phyloP scores from a whole-genome alignment of 495 filamentous ascomycete species.

The Aspergillus diversus region DNA sequence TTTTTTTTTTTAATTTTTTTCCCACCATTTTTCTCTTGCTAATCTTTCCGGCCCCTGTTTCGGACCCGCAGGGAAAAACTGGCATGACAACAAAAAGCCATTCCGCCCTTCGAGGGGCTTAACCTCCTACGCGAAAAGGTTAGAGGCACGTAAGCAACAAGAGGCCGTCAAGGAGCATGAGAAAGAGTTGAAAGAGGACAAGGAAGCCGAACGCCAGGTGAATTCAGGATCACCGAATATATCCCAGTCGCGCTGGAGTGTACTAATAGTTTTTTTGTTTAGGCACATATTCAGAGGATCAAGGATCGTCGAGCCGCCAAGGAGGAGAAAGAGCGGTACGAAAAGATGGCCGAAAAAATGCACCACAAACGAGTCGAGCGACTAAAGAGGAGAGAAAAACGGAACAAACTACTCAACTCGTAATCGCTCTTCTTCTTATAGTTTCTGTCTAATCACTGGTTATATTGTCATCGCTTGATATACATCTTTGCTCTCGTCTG shows the following conservation, averaged over 20 bases:
- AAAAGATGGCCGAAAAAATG: conserved; percentile 97
- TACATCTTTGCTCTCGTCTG: neutral
- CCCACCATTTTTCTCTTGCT: conserved; percentile 20
- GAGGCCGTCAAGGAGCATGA: conserved; percentile 83
- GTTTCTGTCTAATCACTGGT: neutral
- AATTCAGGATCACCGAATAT: conserved; percentile 5
- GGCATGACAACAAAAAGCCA: conserved; percentile 80
- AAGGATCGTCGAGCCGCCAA: conserved; percentile 82
- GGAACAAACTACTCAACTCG: conserved; percentile 94
- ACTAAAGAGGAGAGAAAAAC: conserved; percentile 91
- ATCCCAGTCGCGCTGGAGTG: neutral
- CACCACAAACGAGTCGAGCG: conserved; percentile 92
- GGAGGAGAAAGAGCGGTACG: conserved; percentile 91
- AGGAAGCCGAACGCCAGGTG: conserved; percentile 85
- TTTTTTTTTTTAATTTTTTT: conserved; percentile 20
- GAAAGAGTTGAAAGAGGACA: conserved; percentile 94
- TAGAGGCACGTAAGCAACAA: conserved; percentile 63
- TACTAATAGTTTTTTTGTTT: conserved; percentile 24
- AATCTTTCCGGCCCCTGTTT: conserved; percentile 17
- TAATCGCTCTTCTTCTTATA: conserved; percentile 46
- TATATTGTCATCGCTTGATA: neutral
- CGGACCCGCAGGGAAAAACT: conserved; percentile 79
- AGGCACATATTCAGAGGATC: conserved; percentile 77
- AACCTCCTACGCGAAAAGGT: conserved; percentile 76
- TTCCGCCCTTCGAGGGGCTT: conserved; percentile 82